A percentile compares a stretch with the other conserved stretches of the same genome.
phyloP scores from a whole-genome alignment of 2,329 filamentous ascomycete genomes.

The Epichloe amarillans region DNA sequence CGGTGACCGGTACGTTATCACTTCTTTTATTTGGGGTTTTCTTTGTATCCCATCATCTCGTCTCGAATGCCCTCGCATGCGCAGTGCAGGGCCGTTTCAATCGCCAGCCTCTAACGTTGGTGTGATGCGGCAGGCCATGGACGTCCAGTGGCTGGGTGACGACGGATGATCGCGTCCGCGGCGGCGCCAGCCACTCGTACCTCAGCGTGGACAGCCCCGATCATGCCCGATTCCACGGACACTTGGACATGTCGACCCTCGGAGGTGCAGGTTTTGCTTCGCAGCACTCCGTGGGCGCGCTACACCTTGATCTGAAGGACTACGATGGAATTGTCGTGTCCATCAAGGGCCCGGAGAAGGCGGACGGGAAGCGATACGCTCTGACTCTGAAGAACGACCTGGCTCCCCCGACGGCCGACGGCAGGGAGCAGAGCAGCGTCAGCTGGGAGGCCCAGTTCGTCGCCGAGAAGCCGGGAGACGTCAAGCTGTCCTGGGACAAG shows the following conservation, averaged over 20 bases:
- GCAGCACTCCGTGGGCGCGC: slow-evolving; percentile 51
- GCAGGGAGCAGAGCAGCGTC: slow-evolving; percentile 56
- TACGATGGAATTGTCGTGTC: slow-evolving; percentile 49
- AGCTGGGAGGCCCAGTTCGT: slow-evolving; percentile 64
- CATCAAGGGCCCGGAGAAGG: slow-evolving; percentile 23
- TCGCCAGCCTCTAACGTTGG: background rate
- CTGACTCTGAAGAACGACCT: slow-evolving; percentile 62
- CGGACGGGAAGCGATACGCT: slow-evolving; percentile 57
- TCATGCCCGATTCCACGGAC: slow-evolving; percentile 50
- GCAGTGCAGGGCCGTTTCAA: too few species aligned
- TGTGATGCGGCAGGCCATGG: slow-evolving; percentile 39
- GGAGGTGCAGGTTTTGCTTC: slow-evolving; percentile 75
- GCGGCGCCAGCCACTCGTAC: slow-evolving; percentile 49
- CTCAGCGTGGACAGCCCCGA: slow-evolving; percentile 22
- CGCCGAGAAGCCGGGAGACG: slow-evolving; percentile 15
- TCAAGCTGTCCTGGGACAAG: slow-evolving; percentile 49
- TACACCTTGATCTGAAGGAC: slow-evolving; percentile 47
- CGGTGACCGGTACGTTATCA: slow-evolving; percentile 22
- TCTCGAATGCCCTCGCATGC: background rate
- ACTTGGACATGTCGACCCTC: slow-evolving; percentile 59
- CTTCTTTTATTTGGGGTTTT: background rate
- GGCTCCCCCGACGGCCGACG: slow-evolving; percentile 42
- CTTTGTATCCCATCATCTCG: background rate
- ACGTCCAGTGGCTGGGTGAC: slow-evolving; percentile 47
- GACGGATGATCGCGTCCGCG: slow-evolving; percentile 65